phyloP scores from a whole-genome alignment of 2,329 filamentous ascomycete species.

The Talaromyces sp. region DNA sequence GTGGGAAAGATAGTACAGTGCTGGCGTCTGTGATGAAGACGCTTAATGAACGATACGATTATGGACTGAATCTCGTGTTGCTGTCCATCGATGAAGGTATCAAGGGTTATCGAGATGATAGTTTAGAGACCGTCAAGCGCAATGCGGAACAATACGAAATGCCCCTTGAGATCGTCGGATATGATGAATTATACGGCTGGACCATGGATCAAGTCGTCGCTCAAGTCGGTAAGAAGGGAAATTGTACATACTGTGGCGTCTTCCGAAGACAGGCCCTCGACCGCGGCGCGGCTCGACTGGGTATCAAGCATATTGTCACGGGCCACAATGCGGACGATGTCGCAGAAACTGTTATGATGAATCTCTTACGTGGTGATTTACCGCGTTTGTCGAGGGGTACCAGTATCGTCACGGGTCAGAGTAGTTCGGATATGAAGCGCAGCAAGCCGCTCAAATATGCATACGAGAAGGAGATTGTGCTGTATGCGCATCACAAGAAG shows the following conservation, averaged over 20 bases:
- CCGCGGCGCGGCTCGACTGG: conserved; percentile 80
- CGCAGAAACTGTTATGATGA: conserved; percentile 97
- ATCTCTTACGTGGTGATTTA: conserved; percentile 83
- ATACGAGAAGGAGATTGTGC: conserved; percentile 97
- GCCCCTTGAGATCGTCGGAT: conserved; percentile 86
- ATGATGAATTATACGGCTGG: conserved; percentile 94
- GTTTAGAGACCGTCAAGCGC: conserved; percentile 90
- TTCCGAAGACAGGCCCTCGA: conserved; percentile 93
- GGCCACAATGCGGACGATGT: conserved; percentile 98
- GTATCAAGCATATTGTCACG: conserved; percentile 89
- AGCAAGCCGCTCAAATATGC: conserved; percentile 98
- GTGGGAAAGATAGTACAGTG: conserved; percentile 96
- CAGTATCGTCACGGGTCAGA: conserved; percentile 76
- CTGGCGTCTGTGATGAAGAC: conserved; percentile 92
- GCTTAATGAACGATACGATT: conserved; percentile 82
- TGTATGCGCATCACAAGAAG: conserved; percentile 95
- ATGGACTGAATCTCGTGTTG: conserved; percentile 79
- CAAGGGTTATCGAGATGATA: conserved; percentile 93
- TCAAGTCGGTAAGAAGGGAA: conserved; percentile 94
- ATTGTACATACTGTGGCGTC: conserved; percentile 98
- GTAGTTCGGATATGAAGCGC: conserved; percentile 82
- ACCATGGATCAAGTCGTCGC: conserved; percentile 99
- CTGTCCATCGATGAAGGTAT: conserved; percentile 97
- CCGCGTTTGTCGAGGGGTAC: conserved; percentile 84
- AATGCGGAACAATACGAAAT: conserved; percentile 90